Evolutionary conservation across 345 rosid species (phyloP).

Genomic region (Linum lewisii): DNA sequence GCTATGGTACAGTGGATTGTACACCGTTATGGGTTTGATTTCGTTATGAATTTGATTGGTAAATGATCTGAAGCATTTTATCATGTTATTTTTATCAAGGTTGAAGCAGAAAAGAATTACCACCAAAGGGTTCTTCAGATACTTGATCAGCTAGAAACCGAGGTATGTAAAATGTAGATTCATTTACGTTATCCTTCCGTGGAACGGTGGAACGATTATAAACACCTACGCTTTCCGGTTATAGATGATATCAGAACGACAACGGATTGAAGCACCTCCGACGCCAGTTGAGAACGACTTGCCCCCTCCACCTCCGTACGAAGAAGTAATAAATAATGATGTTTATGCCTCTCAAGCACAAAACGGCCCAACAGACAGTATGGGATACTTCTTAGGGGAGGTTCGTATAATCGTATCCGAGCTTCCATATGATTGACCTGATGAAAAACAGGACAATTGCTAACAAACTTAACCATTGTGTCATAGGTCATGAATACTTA

Average conservation of each 20-base stretch:
- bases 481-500: constrained; percentile 73
- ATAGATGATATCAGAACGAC: constrained; percentile 68
- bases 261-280: constrained; percentile 77
- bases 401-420: constrained; percentile 23
- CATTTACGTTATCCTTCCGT: neutral
- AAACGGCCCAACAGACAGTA: constrained; percentile 54
- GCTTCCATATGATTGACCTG: neutral
- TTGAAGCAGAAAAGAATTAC: constrained; percentile 74
- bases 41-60: neutral
- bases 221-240: neutral
- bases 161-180: constrained; percentile 35
- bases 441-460: neutral
- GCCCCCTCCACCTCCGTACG: constrained; percentile 88
- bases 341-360: constrained; percentile 54
- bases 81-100: constrained; percentile 30
- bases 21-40: neutral
- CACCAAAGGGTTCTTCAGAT: constrained; percentile 80
- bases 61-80: constrained; percentile 10
- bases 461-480: too few relatives aligned
- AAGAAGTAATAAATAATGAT: constrained; percentile 66
- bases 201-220: neutral
- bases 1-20: constrained; percentile 50
- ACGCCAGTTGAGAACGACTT: constrained; percentile 34
- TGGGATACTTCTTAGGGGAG: constrained; percentile 95
- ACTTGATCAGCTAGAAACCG: constrained; percentile 68